Conservation (phyloP, 2,329 filamentous ascomycete genomes). For the Beauveria australis region DNA sequence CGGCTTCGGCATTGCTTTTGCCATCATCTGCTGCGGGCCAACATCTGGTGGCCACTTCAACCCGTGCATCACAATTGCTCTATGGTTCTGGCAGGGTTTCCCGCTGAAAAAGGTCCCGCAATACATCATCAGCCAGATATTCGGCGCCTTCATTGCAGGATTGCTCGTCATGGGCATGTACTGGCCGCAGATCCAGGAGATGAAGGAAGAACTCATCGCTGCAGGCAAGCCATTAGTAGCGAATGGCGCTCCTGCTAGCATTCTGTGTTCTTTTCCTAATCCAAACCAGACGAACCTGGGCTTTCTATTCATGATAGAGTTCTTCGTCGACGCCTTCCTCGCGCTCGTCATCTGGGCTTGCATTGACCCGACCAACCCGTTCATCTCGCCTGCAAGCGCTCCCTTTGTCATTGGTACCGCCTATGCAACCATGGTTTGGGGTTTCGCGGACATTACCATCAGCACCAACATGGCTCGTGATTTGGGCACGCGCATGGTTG, state of each 20-base stretch:
- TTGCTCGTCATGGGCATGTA: slow-evolving; percentile 49
- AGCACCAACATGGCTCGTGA: slow-evolving; percentile 51
- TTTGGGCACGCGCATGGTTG: slow-evolving; percentile 50
- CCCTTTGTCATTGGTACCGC: slow-evolving; percentile 49
- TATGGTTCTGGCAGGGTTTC: slow-evolving; percentile 48
- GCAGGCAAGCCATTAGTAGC: slow-evolving; percentile 25
- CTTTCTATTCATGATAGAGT: slow-evolving; percentile 50
- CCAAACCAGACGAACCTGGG: slow-evolving; percentile 43
- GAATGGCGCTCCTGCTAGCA: slow-evolving; percentile 41
- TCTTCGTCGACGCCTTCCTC: slow-evolving; percentile 50
- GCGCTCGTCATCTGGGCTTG: slow-evolving; percentile 49
- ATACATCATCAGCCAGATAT: slow-evolving; percentile 49
- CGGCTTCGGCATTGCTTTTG: slow-evolving; percentile 49
- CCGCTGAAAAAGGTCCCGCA: slow-evolving; percentile 49
- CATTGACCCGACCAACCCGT: slow-evolving; percentile 51
- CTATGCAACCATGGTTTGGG: slow-evolving; percentile 47
- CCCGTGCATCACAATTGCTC: slow-evolving; percentile 38
- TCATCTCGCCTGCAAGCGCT: slow-evolving; percentile 37
- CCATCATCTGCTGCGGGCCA: slow-evolving; percentile 47
- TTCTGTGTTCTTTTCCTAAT: slow-evolving; percentile 46
- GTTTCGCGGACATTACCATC: slow-evolving; percentile 46
- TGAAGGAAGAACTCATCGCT: slow-evolving; percentile 27
- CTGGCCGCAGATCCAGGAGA: slow-evolving; percentile 35
- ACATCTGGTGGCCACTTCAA: slow-evolving; percentile 49
- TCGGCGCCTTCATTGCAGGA: slow-evolving; percentile 48